A percentile compares a stretch with the other conserved stretches of the same genome.
Conservation (phyloP, 1,284 basidiomycete genomes). For the Cerrena zonata region DNA sequence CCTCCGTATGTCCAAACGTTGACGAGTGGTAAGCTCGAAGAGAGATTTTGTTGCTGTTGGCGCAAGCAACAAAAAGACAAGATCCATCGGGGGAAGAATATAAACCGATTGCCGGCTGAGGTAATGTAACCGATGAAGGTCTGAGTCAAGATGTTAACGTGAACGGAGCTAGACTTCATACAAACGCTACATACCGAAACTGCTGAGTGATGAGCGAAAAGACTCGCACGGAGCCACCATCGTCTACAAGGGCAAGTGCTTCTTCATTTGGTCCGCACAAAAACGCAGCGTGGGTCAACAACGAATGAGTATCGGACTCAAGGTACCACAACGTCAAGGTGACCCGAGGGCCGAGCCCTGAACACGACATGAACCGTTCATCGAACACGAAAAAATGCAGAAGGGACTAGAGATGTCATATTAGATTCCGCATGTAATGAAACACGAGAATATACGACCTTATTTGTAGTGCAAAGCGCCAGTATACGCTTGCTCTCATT, state of each 20-base stretch:
- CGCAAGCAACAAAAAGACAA: conserved; percentile 37
- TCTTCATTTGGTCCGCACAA: conserved; percentile 41
- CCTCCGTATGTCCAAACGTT: conserved; percentile 47
- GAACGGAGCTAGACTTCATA: not conserved
- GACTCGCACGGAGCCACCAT: conserved; percentile 34
- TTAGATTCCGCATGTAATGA: not conserved
- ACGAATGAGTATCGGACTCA: conserved; percentile 12
- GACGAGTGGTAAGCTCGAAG: conserved; percentile 47
- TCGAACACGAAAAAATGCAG: conserved; percentile 44
- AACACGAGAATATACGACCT: conserved; percentile 25
- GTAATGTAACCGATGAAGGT: conserved; percentile 41
- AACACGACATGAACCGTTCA: conserved; percentile 34
- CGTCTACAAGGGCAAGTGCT: conserved; percentile 43
- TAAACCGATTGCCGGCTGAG: conserved; percentile 27
- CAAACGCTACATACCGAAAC: conserved; percentile 36
- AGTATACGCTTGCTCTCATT: conserved; percentile 46
- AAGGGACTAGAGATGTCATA: conserved; percentile 22
- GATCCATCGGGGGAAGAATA: conserved; percentile 49
- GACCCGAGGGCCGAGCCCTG: conserved; percentile 33
- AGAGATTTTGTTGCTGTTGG: conserved; percentile 13
- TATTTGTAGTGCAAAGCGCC: conserved; percentile 37
- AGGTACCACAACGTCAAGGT: conserved; percentile 42
- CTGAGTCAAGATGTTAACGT: conserved; percentile 22
- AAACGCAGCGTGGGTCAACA: conserved; percentile 34
- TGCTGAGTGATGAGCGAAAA: conserved; percentile 47